A percentile compares a stretch with the other conserved stretches of the same genome.
phyloP scores from a whole-genome alignment of 1,284 basidiomycete genomes.

The Singerocomus rubriflavus region DNA sequence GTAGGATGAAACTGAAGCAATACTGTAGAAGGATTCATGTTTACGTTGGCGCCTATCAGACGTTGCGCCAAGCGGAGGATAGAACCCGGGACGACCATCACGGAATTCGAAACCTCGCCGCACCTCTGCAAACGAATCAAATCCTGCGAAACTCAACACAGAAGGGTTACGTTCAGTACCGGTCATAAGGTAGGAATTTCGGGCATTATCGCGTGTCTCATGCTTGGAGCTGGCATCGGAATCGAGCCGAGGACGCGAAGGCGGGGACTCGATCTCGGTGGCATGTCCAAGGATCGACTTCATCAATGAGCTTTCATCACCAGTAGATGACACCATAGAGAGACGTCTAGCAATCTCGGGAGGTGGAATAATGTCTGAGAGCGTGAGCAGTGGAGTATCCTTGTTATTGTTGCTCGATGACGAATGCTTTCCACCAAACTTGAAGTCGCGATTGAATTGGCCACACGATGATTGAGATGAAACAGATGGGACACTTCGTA shows the following conservation, averaged over 20 bases:
- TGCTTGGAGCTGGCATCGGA: constrained; percentile 46
- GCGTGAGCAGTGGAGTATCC: constrained; percentile 39
- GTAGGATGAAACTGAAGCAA: constrained; percentile 80
- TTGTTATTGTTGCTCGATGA: constrained; percentile 15
- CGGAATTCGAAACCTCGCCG: constrained; percentile 71
- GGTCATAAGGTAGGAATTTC: constrained; percentile 10
- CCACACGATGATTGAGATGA: constrained; percentile 56
- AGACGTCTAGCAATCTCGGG: constrained; percentile 47
- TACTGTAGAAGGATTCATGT: constrained; percentile 68
- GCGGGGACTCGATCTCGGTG: constrained; percentile 32
- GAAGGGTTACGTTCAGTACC: constrained; percentile 52
- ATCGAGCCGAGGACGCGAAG: constrained; percentile 38
- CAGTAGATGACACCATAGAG: constrained; percentile 43
- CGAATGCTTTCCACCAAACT: constrained; percentile 59
- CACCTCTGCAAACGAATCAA: constrained; percentile 72
- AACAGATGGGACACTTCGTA: constrained; percentile 35
- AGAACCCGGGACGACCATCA: constrained; percentile 59
- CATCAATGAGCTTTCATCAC: constrained; percentile 55
- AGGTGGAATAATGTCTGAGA: constrained; percentile 74
- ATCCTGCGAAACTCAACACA: constrained; percentile 60
- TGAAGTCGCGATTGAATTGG: constrained; percentile 65
- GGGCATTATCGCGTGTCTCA: constrained; percentile 23
- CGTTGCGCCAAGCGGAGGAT: constrained; percentile 47
- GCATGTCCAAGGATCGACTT: constrained; percentile 58
- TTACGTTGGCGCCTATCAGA: constrained; percentile 40